Evolutionary conservation across 768 basidiomycete genomes (phyloP).

Genomic region (Trametes elegans): DNA sequence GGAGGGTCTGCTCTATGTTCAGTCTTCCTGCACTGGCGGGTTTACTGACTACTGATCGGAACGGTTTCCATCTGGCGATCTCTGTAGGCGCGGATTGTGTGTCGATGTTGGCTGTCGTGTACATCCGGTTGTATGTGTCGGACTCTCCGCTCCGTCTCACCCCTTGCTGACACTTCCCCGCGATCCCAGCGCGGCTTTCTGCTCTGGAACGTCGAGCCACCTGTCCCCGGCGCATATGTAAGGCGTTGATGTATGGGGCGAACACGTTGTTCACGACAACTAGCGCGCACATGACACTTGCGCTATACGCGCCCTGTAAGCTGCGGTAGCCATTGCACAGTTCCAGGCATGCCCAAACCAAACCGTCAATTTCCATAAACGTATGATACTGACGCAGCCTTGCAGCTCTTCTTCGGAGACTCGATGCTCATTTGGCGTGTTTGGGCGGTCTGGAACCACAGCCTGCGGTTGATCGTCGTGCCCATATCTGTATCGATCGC

Average conservation of each 20-base stretch:
- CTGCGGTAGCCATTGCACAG: conserved; percentile 3
- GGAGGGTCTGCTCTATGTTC: not conserved
- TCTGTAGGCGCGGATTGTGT: not conserved
- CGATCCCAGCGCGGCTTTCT: not conserved
- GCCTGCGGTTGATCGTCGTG: not conserved
- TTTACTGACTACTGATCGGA: too few species aligned
- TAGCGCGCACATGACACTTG: not conserved
- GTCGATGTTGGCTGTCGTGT: not conserved
- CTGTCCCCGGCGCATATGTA: conserved; percentile 4
- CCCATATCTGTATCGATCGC: not conserved
- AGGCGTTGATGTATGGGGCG: not conserved
- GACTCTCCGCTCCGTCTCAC: not conserved
- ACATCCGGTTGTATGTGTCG: conserved; percentile 4
- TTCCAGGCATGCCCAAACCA: too few species aligned
- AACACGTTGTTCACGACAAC: conserved; percentile 2
- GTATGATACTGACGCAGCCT: not conserved
- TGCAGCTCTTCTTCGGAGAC: conserved; percentile 3
- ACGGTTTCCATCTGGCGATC: too few species aligned
- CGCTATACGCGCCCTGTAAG: not conserved
- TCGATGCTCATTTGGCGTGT: conserved; percentile 6
- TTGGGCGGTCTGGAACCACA: conserved; percentile 8
- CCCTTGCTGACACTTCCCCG: not conserved
- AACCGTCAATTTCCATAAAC: too few species aligned
- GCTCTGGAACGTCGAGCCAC: not conserved
- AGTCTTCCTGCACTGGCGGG: too few species aligned